Evolutionary conservation across 345 rosid species (phyloP), one percentile per base, ranked within the genome.

Genomic region (Turnera subulata): DNA sequence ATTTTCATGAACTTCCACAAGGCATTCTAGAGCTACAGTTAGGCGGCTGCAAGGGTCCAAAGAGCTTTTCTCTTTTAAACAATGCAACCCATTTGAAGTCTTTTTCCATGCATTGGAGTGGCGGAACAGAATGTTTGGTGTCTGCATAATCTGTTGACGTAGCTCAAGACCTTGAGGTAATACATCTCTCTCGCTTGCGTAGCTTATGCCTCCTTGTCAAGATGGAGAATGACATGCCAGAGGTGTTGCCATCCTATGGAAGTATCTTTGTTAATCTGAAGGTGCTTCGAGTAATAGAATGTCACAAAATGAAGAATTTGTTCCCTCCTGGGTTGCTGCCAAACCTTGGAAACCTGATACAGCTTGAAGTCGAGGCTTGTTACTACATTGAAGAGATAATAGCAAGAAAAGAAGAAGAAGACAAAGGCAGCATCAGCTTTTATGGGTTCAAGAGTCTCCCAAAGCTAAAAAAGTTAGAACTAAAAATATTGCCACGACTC

Each of bases 371-470:
- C 6, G 0, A 0, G 0, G 0, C 5, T 5, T 63, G 72, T 35
- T 1, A 5, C 1, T 2, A 46, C 37, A n/a, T 66, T 40, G 67
- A 62, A 58, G 67, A 63, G 56, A 64, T 73, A 62, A 58, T 66
- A 29, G 58, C 26, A 50, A 26, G 39, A 14, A 12, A 20, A 9
- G 23, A 21, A 15, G n/a, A 20, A 11, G 56, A 22, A 22, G 60
- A 38, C 19, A 20, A 25, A 35, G 29, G 19, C 9, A 18, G 22
- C 3, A n/a, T 17, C n/a, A 44, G 17, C 10, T 29, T 29, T 29
- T 29, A 4, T 8, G 4, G 35, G 4, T 29, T 8, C 35, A 29
- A 29, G 35, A 29, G 23, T 10, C 64, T 64, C n/a, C 62, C 64
- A 3, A 54, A 59, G 18, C 46, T 66, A 33, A 20, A 5, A 16